phyloP scores from a whole-genome alignment of 1,139 yeast genomes.

The Saccharomyces pastorianus region DNA sequence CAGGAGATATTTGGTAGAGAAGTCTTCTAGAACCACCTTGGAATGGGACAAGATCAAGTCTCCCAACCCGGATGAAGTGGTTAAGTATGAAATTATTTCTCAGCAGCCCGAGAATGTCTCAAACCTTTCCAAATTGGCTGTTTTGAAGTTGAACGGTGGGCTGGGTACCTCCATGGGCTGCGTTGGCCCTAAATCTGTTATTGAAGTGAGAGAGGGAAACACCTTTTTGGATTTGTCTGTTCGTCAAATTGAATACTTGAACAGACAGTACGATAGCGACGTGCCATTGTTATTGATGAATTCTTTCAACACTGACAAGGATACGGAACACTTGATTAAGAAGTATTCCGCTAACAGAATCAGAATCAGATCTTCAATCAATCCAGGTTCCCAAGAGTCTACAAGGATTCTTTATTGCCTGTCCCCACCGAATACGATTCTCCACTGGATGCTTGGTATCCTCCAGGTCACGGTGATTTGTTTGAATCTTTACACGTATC shows the following conservation, averaged over 20 bases:
- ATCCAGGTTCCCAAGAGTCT: conserved; percentile 92
- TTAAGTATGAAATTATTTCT: conserved; percentile 52
- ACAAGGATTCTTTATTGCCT: conserved; percentile 87
- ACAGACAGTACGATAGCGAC: conserved; percentile 82
- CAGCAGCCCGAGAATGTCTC: conserved; percentile 30
- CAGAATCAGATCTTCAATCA: conserved; percentile 92
- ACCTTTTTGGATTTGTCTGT: conserved; percentile 91
- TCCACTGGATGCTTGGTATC: conserved; percentile 84
- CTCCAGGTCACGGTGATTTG: conserved; percentile 98
- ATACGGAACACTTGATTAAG: conserved; percentile 89
- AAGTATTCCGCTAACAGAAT: conserved; percentile 96
- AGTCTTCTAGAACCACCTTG: conserved; percentile 64
- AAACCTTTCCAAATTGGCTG: conserved; percentile 83
- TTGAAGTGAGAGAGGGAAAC: conserved; percentile 97
- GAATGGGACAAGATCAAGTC: conserved; percentile 96
- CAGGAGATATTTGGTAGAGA: conserved; percentile 84
- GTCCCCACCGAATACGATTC: conserved; percentile 77
- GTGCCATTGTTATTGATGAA: conserved; percentile 96
- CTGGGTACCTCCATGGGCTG: conserved; percentile 99
- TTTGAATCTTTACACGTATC: conserved; percentile 84
- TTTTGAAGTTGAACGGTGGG: conserved; percentile 93
- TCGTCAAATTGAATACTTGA: conserved; percentile 92
- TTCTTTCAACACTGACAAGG: conserved; percentile 95
- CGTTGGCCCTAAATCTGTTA: conserved; percentile 96
- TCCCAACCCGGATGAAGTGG: conserved; percentile 82